A percentile compares a stretch with the other conserved stretches of the same genome.
Evolutionary conservation across 208 protist genomes (phyloP).

Genomic region (Trypanosoma theileri): DNA sequence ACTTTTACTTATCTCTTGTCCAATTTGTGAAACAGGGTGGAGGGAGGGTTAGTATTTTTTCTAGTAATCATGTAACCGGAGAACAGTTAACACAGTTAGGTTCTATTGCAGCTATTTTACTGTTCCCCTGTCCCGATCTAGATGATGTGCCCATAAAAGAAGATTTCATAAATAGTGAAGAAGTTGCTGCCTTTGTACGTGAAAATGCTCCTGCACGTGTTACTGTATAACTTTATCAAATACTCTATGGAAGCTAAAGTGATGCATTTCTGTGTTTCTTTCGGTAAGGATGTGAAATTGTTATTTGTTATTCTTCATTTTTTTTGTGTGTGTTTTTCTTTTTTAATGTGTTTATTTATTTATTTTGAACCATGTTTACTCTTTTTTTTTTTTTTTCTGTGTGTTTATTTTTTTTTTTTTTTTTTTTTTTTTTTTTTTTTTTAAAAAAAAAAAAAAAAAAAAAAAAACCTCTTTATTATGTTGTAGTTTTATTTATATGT

Average conservation of each 20-base stretch:
- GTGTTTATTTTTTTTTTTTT: conserved; percentile 17
- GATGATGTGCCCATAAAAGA: conserved; percentile 84
- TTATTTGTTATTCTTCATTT: not conserved
- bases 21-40: conserved; percentile 85
- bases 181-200: conserved; percentile 68
- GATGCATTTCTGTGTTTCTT: not conserved
- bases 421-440: conserved; percentile 13
- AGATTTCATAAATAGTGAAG: conserved; percentile 59
- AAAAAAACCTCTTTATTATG: too few relatives aligned
- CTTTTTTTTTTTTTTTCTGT: conserved; percentile 25
- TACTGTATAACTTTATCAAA: conserved; percentile 28
- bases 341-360: conserved; percentile 5
- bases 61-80: conserved; percentile 93
- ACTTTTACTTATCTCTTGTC: conserved; percentile 90
- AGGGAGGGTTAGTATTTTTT: conserved; percentile 91
- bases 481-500: too few relatives aligned
- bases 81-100: conserved; percentile 93
- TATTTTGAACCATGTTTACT: not conserved
- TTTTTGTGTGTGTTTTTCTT: not conserved
- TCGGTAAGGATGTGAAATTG: not conserved
- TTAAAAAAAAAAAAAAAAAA: too few relatives aligned
- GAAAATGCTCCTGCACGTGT: conserved; percentile 50
- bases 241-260: not conserved
- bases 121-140: conserved; percentile 87
- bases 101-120: conserved; percentile 93